Evolutionary conservation across 768 basidiomycete species (phyloP).

Genomic region (Macrocybe gigantea): DNA sequence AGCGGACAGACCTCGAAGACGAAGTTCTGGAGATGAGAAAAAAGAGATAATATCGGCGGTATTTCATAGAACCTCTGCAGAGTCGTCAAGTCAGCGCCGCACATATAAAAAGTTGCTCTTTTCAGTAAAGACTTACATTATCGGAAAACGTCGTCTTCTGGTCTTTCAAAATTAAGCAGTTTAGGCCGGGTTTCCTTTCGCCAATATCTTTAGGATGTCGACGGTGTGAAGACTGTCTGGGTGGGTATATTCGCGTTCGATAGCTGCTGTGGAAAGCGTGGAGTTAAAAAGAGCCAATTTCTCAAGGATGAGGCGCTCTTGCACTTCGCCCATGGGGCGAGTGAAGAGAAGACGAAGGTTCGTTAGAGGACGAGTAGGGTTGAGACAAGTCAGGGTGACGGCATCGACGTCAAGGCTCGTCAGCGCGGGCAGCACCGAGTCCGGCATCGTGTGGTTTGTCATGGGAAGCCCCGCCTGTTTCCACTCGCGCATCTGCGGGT

Average conservation of each 20-base stretch:
- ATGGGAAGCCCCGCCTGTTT: slow-evolving; percentile 8
- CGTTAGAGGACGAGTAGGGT: slow-evolving; percentile 5
- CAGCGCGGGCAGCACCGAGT: slow-evolving; percentile 9
- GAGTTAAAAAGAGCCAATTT: slow-evolving; percentile 8
- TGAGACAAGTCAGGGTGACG: slow-evolving; percentile 8
- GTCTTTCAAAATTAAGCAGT: too few species aligned
- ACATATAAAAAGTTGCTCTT: too few species aligned
- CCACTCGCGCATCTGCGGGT: slow-evolving; percentile 10
- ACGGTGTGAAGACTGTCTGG: neutral
- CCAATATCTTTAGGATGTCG: neutral
- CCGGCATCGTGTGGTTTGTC: slow-evolving; percentile 2
- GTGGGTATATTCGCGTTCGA: slow-evolving; percentile 6
- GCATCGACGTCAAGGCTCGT: slow-evolving; percentile 10
- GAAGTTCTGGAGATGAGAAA: too few species aligned
- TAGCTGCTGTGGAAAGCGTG: slow-evolving; percentile 6
- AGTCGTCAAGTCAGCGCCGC: too few species aligned
- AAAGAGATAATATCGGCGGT: too few species aligned
- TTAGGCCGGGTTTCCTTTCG: too few species aligned
- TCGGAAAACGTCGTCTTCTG: too few species aligned
- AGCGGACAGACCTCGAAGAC: too few species aligned
- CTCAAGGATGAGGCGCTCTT: slow-evolving; percentile 5
- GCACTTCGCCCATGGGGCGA: neutral
- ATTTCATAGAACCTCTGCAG: too few species aligned
- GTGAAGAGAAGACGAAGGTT: slow-evolving; percentile 8
- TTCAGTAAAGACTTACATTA: too few species aligned